Base-by-base conservation (phyloP, 177 flowering plant genomes). In the Vitis hybrid region DNA sequence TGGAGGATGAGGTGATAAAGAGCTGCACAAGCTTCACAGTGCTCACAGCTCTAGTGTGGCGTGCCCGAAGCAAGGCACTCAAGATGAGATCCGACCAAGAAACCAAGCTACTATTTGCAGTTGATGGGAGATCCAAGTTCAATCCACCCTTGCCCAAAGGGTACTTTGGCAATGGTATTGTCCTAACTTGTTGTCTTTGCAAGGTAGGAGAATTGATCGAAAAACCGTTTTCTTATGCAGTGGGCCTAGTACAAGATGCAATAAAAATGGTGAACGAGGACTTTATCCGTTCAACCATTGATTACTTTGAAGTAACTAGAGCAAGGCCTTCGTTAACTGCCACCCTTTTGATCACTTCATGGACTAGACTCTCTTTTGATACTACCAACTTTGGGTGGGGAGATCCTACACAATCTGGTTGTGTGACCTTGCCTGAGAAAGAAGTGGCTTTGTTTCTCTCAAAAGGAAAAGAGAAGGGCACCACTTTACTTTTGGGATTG, bases 321-420 rank as follows among this genome's bases (percentile, higher is more conserved):
- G 79, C 74, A 3, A 83, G 91, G 79, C 91, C 91, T 69, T 86
- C 88, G 29, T 65, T 88, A 15, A 55, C 84, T 10, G 88, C 88
- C 13, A 90, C 89, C 19, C 87, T 90, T 19, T 56, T 87, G 70
- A 84, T 87, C 66, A 88, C 90, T 1, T 82, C 90, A 45, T 90
- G 90, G 92, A 84, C 92, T 22, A 86, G 83, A 71, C 77, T 88
- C 10, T 62, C 86, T 10, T 86, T 90, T 74, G 83, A 88, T 69
- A 76, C 78, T 0, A 81, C 81, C 0, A 87, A 90, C 55, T 90
- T 90, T 55, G 94, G 94, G 5, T 90, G 94, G 94, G 94, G 94
- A 9, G 86, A 84, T 65, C 91, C 94, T 3, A 8, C 78, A 29
- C 69, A 76, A 13, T 87, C 92, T 0, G 91, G 91, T 1, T 90